phyloP scores from a whole-genome alignment of 2,329 filamentous ascomycete species.

The Aspergillus ochraceoroseus region DNA sequence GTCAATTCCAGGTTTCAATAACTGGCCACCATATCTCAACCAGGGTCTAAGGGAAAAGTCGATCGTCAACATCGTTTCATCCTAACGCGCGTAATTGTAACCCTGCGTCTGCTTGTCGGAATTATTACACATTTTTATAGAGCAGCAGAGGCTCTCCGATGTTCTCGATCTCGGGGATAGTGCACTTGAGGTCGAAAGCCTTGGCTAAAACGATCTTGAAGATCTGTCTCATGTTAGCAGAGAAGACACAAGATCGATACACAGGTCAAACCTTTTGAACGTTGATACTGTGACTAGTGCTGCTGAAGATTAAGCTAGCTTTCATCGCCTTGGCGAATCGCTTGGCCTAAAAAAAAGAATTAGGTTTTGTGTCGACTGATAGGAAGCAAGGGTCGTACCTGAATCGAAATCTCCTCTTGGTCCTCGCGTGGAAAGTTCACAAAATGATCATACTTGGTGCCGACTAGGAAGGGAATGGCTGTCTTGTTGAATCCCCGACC shows the following conservation, averaged over 20 bases:
- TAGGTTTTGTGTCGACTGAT: too few species aligned
- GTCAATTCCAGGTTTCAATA: conserved; percentile 6
- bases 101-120: conserved; percentile 13
- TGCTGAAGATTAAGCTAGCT: conserved; percentile 94
- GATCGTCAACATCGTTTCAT: conserved; percentile 37
- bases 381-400: conserved; percentile 56
- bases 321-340: conserved; percentile 98
- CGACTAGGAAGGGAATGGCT: conserved; percentile 94
- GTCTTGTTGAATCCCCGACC: conserved; percentile 99
- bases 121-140: conserved; percentile 61
- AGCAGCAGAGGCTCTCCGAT: conserved; percentile 91
- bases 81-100: conserved; percentile 34
- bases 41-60: conserved; percentile 16
- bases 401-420: conserved; percentile 96
- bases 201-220: conserved; percentile 99
- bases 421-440: conserved; percentile 97
- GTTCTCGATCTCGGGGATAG: conserved; percentile 97
- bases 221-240: conserved; percentile 59
- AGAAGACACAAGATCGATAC: background rate
- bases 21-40: conserved; percentile 10
- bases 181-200: conserved; percentile 97
- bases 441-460: conserved; percentile 98
- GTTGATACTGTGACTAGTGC: conserved; percentile 98
- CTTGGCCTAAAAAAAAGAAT: conserved; percentile 59
- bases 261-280: conserved; percentile 76